phyloP scores from a whole-genome alignment of 2,329 filamentous ascomycete species.

The Dactylellina sp. region DNA sequence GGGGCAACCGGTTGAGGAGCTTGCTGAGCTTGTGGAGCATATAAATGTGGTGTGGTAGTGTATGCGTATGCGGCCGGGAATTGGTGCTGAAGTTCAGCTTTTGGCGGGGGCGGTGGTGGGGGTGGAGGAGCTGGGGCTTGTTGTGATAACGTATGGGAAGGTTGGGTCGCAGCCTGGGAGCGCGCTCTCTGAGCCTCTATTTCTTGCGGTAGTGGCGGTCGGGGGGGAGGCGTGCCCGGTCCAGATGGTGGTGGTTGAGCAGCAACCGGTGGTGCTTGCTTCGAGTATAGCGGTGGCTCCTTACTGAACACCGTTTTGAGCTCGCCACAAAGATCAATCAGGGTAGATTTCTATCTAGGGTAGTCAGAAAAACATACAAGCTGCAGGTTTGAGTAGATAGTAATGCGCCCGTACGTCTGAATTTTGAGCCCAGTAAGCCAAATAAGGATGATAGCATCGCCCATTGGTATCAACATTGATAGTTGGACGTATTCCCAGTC shows the following conservation, averaged over 20 bases:
- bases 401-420: conserved; percentile 78
- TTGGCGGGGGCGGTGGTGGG: conserved; percentile 51
- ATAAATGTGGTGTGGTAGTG: conserved; percentile 59
- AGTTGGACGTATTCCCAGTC: conserved; percentile 88
- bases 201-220: conserved; percentile 79
- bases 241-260: conserved; percentile 60
- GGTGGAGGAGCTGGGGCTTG: conserved; percentile 57
- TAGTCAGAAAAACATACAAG: neutral
- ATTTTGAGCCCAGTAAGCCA: conserved; percentile 87
- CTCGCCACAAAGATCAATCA: conserved; percentile 84
- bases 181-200: conserved; percentile 65
- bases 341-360: conserved; percentile 76
- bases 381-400: conserved; percentile 40
- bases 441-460: conserved; percentile 92
- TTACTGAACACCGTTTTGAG: conserved; percentile 90
- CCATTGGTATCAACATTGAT: conserved; percentile 96
- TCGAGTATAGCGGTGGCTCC: conserved; percentile 89
- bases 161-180: conserved; percentile 61
- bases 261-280: conserved; percentile 68
- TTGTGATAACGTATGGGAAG: conserved; percentile 60
- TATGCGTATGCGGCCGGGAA: conserved; percentile 35
- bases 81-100: conserved; percentile 36
- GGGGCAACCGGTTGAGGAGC: conserved; percentile 57
- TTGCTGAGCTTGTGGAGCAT: conserved; percentile 60
- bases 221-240: conserved; percentile 69